Conservation (phyloP, 345 rosid species). For the Clarkia xantiana region DNA sequence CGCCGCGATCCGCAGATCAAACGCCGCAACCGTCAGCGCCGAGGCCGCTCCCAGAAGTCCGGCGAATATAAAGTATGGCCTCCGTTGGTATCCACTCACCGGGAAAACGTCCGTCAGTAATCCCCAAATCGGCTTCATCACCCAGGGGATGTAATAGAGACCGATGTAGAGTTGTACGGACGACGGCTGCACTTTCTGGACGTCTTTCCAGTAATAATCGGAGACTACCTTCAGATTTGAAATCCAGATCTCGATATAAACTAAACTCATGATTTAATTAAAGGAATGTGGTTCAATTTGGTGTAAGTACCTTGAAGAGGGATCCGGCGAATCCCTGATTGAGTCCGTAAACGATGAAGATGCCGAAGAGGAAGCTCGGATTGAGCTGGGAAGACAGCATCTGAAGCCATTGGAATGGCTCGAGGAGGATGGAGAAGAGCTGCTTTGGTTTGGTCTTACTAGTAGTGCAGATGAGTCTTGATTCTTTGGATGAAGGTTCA, state of each 20-base stretch:
- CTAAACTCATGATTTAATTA: no score
- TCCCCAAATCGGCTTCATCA: constrained; percentile 82
- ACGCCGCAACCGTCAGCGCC: constrained; percentile 31
- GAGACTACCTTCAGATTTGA: constrained; percentile 49
- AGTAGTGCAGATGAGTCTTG: no score
- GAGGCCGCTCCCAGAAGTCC: constrained; percentile 50
- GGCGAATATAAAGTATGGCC: constrained; percentile 57
- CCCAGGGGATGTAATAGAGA: constrained; percentile 55
- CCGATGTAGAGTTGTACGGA: constrained; percentile 59
- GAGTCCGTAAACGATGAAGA: constrained; percentile 57
- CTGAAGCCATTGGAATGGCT: constrained; percentile 58
- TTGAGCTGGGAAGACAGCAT: constrained; percentile 50
- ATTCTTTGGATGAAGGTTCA: no score
- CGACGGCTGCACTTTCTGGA: constrained; percentile 62
- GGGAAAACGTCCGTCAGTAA: constrained; percentile 66
- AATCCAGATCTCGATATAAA: no score
- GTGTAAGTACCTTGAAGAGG: constrained; percentile 43
- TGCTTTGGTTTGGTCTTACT: no score
- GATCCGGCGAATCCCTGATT: constrained; percentile 67
- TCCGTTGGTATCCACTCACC: constrained; percentile 43
- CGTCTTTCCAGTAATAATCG: constrained; percentile 72
- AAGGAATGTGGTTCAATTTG: no score
- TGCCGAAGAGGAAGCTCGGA: constrained; percentile 49
- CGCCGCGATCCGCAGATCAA: constrained; percentile 31
- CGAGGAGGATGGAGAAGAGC: constrained; percentile 24